phyloP scores from a whole-genome alignment of 139 green algal genomes.

The Closterium sp. region DNA sequence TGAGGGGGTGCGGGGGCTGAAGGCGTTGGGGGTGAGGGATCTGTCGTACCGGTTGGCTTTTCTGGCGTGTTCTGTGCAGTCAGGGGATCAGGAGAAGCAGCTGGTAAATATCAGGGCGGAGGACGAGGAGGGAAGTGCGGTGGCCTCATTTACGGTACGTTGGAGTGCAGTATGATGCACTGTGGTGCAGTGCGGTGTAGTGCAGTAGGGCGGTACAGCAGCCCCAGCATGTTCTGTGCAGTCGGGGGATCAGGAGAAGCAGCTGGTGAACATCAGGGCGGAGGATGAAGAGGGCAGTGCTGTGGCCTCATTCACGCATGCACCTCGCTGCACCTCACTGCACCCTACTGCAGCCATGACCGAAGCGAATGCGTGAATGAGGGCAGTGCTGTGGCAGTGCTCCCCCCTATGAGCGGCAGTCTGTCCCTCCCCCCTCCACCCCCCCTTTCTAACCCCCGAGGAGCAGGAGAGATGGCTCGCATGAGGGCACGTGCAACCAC shows the following conservation, averaged over 20 bases:
- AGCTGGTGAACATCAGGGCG: conserved; percentile 9
- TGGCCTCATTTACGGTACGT: conserved; percentile 85
- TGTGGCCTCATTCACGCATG: too few species aligned
- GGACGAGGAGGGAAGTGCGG: conserved; percentile 89
- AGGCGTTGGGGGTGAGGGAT: conserved; percentile 74
- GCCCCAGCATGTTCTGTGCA: conserved; percentile 52
- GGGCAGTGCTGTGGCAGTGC: too few species aligned
- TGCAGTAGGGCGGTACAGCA: conserved; percentile 72
- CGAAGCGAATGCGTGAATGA: not conserved
- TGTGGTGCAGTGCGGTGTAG: conserved; percentile 63
- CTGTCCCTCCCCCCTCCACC: not conserved
- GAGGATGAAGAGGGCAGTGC: too few species aligned
- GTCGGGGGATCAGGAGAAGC: not conserved
- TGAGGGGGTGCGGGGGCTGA: conserved; percentile 75
- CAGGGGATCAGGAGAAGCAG: conserved; percentile 5
- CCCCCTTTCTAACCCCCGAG: not conserved
- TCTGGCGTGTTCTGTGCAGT: conserved; percentile 71
- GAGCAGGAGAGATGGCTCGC: too few species aligned
- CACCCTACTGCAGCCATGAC: too few species aligned
- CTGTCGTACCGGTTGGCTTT: conserved; percentile 92
- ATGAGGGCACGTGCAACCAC: not conserved
- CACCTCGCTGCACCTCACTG: too few species aligned
- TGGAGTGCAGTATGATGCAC: conserved; percentile 84
- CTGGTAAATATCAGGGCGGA: conserved; percentile 60
- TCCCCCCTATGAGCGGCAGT: not conserved